Evolutionary conservation across 2,329 filamentous ascomycete species (phyloP).

Genomic region (Lithohypha guttulata): DNA sequence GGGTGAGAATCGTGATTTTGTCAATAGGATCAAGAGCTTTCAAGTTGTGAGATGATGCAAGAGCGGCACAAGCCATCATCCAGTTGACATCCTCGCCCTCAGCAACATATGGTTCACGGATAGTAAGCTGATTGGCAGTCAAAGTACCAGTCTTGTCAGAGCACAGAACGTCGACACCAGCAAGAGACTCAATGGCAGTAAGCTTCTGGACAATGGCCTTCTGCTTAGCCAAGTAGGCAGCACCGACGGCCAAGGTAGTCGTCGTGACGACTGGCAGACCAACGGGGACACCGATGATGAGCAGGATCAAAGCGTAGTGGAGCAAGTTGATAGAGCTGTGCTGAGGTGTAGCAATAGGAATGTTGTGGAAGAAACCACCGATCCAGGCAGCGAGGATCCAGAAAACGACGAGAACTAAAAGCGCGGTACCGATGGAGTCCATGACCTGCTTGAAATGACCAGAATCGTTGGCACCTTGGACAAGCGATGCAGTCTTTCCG

Average conservation of each 20-base stretch:
- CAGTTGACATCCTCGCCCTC: slow-evolving; percentile 70
- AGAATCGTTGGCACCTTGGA: slow-evolving; percentile 63
- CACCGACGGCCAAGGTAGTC: slow-evolving; percentile 65
- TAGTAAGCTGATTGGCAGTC: slow-evolving; percentile 63
- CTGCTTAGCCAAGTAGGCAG: slow-evolving; percentile 65
- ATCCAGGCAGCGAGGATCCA: slow-evolving; percentile 67
- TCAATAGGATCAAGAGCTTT: slow-evolving; percentile 70
- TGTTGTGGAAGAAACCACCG: slow-evolving; percentile 65
- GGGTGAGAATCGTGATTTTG: slow-evolving; percentile 66
- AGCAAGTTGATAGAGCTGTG: slow-evolving; percentile 53
- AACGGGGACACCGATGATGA: slow-evolving; percentile 70
- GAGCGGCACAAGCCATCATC: slow-evolving; percentile 72
- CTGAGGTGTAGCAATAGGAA: slow-evolving; percentile 51
- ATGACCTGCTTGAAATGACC: slow-evolving; percentile 77
- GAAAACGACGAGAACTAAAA: slow-evolving; percentile 66
- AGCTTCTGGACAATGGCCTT: slow-evolving; percentile 73
- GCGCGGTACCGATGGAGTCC: slow-evolving; percentile 65
- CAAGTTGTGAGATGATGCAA: slow-evolving; percentile 68
- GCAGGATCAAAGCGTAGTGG: slow-evolving; percentile 57
- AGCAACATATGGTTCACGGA: slow-evolving; percentile 65
- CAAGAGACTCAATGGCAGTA: slow-evolving; percentile 65
- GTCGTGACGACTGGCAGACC: slow-evolving; percentile 71
- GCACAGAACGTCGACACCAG: slow-evolving; percentile 67
- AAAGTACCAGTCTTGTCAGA: slow-evolving; percentile 75
- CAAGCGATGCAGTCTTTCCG: slow-evolving; percentile 62